Evolutionary conservation across 2,329 filamentous ascomycete species (phyloP), one percentile per base, ranked within the genome.

Genomic region (Nigrospora osmanthi): DNA sequence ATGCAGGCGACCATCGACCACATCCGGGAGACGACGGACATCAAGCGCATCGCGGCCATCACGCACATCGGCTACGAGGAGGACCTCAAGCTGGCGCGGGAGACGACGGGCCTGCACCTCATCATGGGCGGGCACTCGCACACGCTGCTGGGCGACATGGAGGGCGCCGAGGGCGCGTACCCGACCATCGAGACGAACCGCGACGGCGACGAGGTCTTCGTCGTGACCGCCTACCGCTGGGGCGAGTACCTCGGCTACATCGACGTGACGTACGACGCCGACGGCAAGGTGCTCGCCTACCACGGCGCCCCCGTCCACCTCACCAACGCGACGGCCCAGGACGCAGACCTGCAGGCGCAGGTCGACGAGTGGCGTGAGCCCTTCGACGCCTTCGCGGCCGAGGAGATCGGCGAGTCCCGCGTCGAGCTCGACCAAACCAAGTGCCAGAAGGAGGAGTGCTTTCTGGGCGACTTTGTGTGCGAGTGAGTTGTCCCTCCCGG

Each of bases 211-310:
- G 81, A 85, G 54, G 81, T 85, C 41, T 85, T 84, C 56, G 73
- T 84, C 54, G 81, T 85, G 15, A 83, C 80, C 9, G 76, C 80
- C 3, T 85, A 80, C 57, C 74, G 80, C 49, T 85, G 81, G 81
- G 81, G 81, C 42, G 78, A 84, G 62, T 84, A 84, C 45, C 62
- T 85, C 3, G 81, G 81, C 46, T 81, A 81, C 58, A 85, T 85
- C 51, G 80, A 83, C 50, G 72, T 85, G 9, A 78, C 76, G 1
- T 85, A 81, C 54, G 78, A 82, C 52, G 51, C 66, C 4, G 63
- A 75, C 2, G 81, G 81, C 58, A 79, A 75, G 58, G 74, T 83
- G 14, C 68, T 84, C 6, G 71, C 71, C 4, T 85, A 85, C 62
- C 73, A 75, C 54, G 81, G 81, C 31, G 80, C 72, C 0, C 81